A percentile compares a stretch with the other conserved stretches of the same genome.
Conservation (phyloP, 345 rosid genomes). For the Acer saccharum region DNA sequence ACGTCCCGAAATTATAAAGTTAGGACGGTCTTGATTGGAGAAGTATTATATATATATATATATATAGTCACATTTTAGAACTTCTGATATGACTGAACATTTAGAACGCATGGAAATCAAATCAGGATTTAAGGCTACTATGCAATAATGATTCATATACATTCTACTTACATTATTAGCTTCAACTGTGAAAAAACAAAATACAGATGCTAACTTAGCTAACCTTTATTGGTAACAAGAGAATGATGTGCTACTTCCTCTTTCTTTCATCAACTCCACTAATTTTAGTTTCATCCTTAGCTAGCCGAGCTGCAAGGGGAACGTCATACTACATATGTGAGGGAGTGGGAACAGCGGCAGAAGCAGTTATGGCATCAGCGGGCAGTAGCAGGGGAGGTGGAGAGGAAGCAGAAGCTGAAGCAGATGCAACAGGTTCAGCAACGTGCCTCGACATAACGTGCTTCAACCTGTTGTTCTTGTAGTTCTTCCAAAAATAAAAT, state of each 20-base stretch:
- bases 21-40: too few relatives aligned
- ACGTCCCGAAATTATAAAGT: too few relatives aligned
- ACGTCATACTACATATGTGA: constrained; percentile 86
- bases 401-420: constrained; percentile 39
- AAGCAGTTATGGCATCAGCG: constrained; percentile 15
- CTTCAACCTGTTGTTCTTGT: constrained; percentile 85
- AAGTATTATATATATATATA: too few relatives aligned
- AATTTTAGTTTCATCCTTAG: constrained; percentile 67
- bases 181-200: too few relatives aligned
- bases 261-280: constrained; percentile 73
- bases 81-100: too few relatives aligned
- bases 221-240: too few relatives aligned
- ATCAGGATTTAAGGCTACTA: too few relatives aligned
- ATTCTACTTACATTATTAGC: too few relatives aligned
- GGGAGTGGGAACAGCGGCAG: constrained; percentile 60
- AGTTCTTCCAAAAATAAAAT: constrained; percentile 96
- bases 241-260: constrained; percentile 53
- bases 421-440: constrained; percentile 74
- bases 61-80: too few relatives aligned
- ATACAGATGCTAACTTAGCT: too few relatives aligned
- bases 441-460: constrained; percentile 88
- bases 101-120: too few relatives aligned
- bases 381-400: constrained; percentile 39
- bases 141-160: too few relatives aligned
- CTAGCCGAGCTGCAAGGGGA: constrained; percentile 48